Evolutionary conservation across 2,329 filamentous ascomycete species (phyloP).

Genomic region (Alternaria brassicae): DNA sequence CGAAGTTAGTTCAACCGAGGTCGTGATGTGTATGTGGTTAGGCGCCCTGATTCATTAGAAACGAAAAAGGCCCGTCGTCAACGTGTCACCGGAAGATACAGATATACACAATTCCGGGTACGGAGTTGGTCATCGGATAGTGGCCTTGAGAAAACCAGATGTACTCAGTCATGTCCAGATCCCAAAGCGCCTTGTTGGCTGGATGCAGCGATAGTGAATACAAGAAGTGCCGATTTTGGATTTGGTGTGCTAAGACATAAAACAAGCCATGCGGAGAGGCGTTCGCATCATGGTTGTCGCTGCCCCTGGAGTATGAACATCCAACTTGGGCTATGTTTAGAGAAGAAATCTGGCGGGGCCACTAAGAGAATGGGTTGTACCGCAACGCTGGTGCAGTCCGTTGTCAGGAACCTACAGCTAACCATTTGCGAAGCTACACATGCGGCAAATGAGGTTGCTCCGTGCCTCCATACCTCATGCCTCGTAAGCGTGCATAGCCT

Average conservation of each 20-base stretch:
- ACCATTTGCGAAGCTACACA: background rate
- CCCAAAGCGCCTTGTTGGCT: background rate
- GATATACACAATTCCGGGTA: background rate
- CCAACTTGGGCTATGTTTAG: background rate
- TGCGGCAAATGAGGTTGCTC: background rate
- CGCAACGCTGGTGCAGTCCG: background rate
- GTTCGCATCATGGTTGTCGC: background rate
- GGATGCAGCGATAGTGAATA: background rate
- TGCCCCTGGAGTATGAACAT: constrained; percentile 2
- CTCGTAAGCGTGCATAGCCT: constrained; percentile 8
- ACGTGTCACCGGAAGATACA: background rate
- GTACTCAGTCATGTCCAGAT: background rate
- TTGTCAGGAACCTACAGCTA: background rate
- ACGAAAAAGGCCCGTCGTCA: background rate
- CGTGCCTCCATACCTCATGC: background rate
- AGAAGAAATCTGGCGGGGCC: background rate
- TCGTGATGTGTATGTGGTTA: background rate
- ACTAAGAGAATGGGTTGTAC: background rate
- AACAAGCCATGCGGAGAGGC: background rate
- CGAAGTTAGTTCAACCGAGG: background rate
- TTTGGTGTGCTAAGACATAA: background rate
- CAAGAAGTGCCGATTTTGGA: background rate
- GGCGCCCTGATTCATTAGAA: background rate
- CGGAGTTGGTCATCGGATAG: background rate
- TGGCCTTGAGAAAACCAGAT: background rate